Percentiles rank a stretch among this genome's conserved stretches.
These are phyloP conservation scores for Glonium stellatum DNA, from an alignment of 495 filamentous ascomycete species.

Conservation along the genomic window DNA sequence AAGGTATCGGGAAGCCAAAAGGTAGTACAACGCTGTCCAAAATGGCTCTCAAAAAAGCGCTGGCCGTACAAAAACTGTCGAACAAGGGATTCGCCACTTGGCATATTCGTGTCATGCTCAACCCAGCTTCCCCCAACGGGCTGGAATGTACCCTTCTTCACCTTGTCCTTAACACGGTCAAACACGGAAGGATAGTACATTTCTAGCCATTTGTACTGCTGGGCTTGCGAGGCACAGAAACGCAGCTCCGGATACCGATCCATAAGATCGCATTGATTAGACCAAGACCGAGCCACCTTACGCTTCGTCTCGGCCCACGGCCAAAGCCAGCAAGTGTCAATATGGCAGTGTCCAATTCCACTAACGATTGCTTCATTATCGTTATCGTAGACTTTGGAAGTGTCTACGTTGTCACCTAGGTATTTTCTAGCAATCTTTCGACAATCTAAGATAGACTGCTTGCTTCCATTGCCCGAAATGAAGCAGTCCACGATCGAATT, in stretches of 20 bases:
- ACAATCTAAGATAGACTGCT: constrained; percentile 67
- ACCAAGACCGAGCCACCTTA: constrained; percentile 94
- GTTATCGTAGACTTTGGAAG: constrained; percentile 72
- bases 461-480: constrained; percentile 63
- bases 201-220: constrained; percentile 97
- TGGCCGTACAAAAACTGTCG: constrained; percentile 96
- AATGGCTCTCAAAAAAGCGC: constrained; percentile 86
- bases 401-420: constrained; percentile 73
- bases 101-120: constrained; percentile 96
- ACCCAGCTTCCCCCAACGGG: constrained; percentile 98
- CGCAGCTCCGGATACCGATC: constrained; percentile 91
- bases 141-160: constrained; percentile 85
- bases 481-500: constrained; percentile 88
- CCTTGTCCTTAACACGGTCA: constrained; percentile 82
- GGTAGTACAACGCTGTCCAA: constrained; percentile 78
- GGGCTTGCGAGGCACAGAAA: constrained; percentile 86
- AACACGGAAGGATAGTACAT: constrained; percentile 79
- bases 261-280: constrained; percentile 88
- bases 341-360: constrained; percentile 92
- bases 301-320: constrained; percentile 98
- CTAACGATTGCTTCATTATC: constrained; percentile 69
- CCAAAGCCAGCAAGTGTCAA: constrained; percentile 98
- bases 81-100: constrained; percentile 86
- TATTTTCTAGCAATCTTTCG: constrained; percentile 78
- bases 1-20: constrained; percentile 99